Evolutionary conservation across 2,329 filamentous ascomycete genomes (phyloP), one percentile per base, ranked within the genome.

Genomic region (Sclerotinia subarctica): DNA sequence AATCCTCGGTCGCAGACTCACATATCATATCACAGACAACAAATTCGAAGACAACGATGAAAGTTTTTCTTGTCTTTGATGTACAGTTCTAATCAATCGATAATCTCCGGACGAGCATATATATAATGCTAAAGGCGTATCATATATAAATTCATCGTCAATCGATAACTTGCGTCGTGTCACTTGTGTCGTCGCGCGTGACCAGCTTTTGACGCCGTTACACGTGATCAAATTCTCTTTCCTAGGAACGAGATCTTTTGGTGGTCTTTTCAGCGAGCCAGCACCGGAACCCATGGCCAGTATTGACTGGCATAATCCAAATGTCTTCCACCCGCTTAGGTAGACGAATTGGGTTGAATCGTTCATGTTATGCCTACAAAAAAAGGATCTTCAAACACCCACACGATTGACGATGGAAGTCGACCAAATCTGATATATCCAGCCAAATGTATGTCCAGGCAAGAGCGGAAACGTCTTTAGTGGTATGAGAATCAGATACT

Each of bases 1-100:
- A 51, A 46, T n/a, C 21, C 21, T 42, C 29, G 11, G 6, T 35
- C 35, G 35, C 8, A 35, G 35, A 17, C 29, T 49, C 29, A 62
- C 29, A 49, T 47, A 60, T 60, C 29, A 49, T 47, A 60, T 60
- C 26, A 47, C 26, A 62, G 24, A 35, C 29, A n/a, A n/a, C 19
- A 35, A 35, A 35, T 35, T 10, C 35, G 32, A 56, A 24, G 49
- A 29, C 21, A 35, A 17, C 44, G 21, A 47, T 47, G 6, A 60
- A 24, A 47, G 3, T 10, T 24, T 17, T n/a, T 21, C n/a, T 44
- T 24, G 6, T 38, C 21, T 38, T 24, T 62, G 15, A 26, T 62
- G 21, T 51, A 11, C 21, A 11, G 10, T 21, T 21, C 19, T 42
- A 13, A 26, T 2, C 3, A 44, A 29, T 46, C 15, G 38, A 44